Evolutionary conservation across 1,284 basidiomycete genomes (phyloP).

Genomic region (Cutaneotrichosporon mucoides): DNA sequence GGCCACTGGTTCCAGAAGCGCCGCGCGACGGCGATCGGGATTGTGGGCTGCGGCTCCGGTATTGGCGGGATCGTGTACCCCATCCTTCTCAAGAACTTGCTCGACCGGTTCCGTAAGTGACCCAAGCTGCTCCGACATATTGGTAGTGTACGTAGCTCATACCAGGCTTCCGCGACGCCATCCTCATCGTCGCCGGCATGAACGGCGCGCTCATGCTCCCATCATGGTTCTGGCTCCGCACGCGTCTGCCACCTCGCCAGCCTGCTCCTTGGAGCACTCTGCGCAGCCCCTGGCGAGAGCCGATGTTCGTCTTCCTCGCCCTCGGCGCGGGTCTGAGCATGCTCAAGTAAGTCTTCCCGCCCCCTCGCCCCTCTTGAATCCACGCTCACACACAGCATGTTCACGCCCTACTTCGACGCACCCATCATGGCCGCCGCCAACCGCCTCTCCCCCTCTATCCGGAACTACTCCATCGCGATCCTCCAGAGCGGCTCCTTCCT

Average conservation of each 20-base stretch:
- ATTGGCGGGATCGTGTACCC: constrained; percentile 44
- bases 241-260: constrained; percentile 20
- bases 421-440: constrained; percentile 16
- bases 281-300: constrained; percentile 28
- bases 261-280: constrained; percentile 15
- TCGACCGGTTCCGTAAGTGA: background rate
- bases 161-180: constrained; percentile 13
- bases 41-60: constrained; percentile 42
- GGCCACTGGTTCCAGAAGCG: constrained; percentile 42
- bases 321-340: constrained; percentile 30
- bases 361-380: no score
- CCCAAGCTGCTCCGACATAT: no score
- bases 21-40: constrained; percentile 39
- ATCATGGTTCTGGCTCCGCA: constrained; percentile 19
- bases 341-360: constrained; percentile 19
- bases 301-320: constrained; percentile 31
- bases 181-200: constrained; percentile 24
- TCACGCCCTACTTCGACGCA: constrained; percentile 24
- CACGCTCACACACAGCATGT: constrained; percentile 10
- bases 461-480: constrained; percentile 20
- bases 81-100: constrained; percentile 27
- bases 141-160: no score
- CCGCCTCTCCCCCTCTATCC: constrained; percentile 4
- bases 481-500: constrained; percentile 25
- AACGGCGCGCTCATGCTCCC: constrained; percentile 24